phyloP scores from a whole-genome alignment of 257 asterid species.

The Nicotiana knightiana region DNA sequence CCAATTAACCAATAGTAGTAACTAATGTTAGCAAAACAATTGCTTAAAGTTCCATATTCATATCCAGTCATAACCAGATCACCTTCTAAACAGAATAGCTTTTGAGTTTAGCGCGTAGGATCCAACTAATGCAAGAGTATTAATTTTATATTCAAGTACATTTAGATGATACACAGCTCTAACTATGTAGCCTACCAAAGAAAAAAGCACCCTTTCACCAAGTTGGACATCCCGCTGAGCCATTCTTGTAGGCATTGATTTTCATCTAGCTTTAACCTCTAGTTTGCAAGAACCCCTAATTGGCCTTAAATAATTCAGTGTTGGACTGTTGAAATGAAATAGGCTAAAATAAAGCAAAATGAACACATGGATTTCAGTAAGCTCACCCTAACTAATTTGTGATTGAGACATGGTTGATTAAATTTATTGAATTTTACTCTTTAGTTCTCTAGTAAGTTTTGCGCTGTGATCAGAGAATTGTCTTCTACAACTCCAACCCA shows the following conservation, averaged over 20 bases:
- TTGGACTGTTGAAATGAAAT: neutral
- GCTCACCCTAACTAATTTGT: neutral
- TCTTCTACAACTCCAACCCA: neutral
- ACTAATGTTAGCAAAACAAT: neutral
- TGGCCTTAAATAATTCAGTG: neutral
- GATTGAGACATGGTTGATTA: neutral
- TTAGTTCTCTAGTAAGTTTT: no score
- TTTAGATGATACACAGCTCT: neutral
- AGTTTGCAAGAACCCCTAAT: neutral
- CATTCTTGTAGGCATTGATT: neutral
- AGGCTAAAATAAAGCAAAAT: neutral
- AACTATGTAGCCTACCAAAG: neutral
- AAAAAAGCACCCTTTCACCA: neutral
- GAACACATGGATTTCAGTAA: neutral
- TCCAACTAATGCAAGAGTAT: neutral
- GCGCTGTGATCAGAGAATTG: neutral
- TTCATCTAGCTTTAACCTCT: neutral
- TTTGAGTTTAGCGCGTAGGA: neutral
- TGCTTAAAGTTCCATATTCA: neutral
- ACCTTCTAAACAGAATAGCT: neutral
- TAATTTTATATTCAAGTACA: neutral
- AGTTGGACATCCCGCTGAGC: neutral
- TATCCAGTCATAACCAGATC: neutral
- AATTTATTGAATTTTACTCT: neutral
- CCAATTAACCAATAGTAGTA: conserved; percentile 3